Conservation (phyloP, 73 alveolate species). For the Durusdinium trenchii region DNA sequence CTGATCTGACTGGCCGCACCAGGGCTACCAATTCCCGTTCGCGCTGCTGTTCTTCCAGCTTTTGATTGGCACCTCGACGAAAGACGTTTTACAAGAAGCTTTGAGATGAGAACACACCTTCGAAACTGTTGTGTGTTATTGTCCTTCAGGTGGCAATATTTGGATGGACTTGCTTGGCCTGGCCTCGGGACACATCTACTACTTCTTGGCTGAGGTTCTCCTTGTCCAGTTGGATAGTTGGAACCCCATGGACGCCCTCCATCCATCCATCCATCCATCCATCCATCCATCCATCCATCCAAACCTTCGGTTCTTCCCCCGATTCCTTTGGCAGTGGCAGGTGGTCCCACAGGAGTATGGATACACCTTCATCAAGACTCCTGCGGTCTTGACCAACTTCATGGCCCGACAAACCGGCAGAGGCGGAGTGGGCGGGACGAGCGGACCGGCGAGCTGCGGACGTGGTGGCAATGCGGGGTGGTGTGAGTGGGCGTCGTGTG, state of each 20-base stretch:
- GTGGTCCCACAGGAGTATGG: constrained; percentile 93
- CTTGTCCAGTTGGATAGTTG: neutral
- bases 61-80: constrained; percentile 44
- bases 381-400: constrained; percentile 89
- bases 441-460: neutral
- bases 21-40: constrained; percentile 95
- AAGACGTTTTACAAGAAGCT: neutral
- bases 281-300: neutral
- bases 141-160: constrained; percentile 58
- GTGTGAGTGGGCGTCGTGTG: neutral
- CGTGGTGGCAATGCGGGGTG: neutral
- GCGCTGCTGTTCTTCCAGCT: constrained; percentile 92
- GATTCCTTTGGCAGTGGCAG: neutral
- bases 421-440: neutral
- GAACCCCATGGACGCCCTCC: too few relatives aligned
- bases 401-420: constrained; percentile 81
- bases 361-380: constrained; percentile 60
- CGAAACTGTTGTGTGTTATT: neutral
- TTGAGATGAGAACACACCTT: too few relatives aligned
- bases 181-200: constrained; percentile 92
- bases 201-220: constrained; percentile 67
- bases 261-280: neutral
- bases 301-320: neutral
- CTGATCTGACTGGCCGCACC: neutral
- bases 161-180: constrained; percentile 93